Evolutionary conservation across 1,284 basidiomycete genomes (phyloP).

Genomic region (Puccinia sorghi): DNA sequence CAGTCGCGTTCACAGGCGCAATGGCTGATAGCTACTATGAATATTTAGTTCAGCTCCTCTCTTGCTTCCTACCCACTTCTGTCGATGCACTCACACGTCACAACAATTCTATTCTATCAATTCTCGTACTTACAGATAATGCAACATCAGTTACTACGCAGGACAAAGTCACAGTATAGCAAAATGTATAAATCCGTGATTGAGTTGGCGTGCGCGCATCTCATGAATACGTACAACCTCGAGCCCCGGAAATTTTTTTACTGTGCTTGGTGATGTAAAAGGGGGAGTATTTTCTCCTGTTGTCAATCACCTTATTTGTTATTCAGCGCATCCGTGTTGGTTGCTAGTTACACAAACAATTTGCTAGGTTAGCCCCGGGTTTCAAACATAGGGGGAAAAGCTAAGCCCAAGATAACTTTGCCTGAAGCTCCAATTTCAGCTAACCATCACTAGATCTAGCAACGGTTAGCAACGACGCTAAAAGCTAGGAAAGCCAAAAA

Average conservation of each 20-base stretch:
- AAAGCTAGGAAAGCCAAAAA: no score
- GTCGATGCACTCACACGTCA: neutral
- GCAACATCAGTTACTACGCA: constrained; percentile 61
- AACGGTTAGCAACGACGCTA: no score
- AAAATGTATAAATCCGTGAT: constrained; percentile 62
- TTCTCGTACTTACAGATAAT: constrained; percentile 51
- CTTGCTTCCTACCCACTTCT: neutral
- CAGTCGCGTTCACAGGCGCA: neutral
- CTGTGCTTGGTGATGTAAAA: constrained; percentile 53
- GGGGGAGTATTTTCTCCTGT: constrained; percentile 21
- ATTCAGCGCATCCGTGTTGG: constrained; percentile 57
- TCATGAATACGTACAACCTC: constrained; percentile 60
- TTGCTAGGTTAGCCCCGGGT: no score
- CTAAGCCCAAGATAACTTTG: no score
- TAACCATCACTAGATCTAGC: no score
- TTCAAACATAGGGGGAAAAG: no score
- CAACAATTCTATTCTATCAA: neutral
- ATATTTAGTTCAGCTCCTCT: constrained; percentile 59
- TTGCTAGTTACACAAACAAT: no score
- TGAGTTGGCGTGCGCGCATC: constrained; percentile 60
- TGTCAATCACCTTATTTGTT: constrained; percentile 62
- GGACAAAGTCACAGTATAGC: constrained; percentile 60
- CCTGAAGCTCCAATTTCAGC: no score
- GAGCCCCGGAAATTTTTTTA: constrained; percentile 59
- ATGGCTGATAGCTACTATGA: constrained; percentile 62